Conservation (phyloP, 768 basidiomycete species). For the Amanita thiersii region DNA sequence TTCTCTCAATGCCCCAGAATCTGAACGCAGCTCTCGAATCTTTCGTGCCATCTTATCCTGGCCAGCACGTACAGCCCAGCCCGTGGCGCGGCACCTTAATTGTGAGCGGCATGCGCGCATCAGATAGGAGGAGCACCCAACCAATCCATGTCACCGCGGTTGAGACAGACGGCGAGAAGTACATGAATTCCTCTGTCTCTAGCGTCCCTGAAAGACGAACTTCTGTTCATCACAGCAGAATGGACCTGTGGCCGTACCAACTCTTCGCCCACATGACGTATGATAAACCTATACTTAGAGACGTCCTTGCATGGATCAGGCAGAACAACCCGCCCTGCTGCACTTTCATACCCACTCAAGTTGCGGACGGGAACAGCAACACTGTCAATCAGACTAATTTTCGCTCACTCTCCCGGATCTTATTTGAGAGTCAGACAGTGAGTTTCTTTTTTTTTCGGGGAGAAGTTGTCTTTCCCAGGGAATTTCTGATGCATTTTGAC, state of each 20-base stretch:
- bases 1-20: slow-evolving; percentile 48
- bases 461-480: neutral
- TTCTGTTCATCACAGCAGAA: slow-evolving; percentile 29
- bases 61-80: slow-evolving; percentile 31
- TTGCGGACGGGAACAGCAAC: slow-evolving; percentile 38
- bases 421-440: slow-evolving; percentile 47
- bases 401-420: slow-evolving; percentile 41
- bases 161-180: slow-evolving; percentile 69
- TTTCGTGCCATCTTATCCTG: slow-evolving; percentile 46
- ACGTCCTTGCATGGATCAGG: slow-evolving; percentile 46
- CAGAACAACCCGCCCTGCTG: slow-evolving; percentile 40
- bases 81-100: slow-evolving; percentile 55
- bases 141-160: slow-evolving; percentile 54
- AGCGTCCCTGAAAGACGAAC: slow-evolving; percentile 14
- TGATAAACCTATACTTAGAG: slow-evolving; percentile 31
- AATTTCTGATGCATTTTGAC: too few species aligned
- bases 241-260: slow-evolving; percentile 48
- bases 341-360: slow-evolving; percentile 57
- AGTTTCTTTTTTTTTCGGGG: slow-evolving; percentile 15
- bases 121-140: slow-evolving; percentile 40
- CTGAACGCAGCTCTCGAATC: slow-evolving; percentile 54
- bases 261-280: slow-evolving; percentile 36
- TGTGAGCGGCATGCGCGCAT: slow-evolving; percentile 39
- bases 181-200: slow-evolving; percentile 20
- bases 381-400: slow-evolving; percentile 47